A percentile compares a stretch with the other conserved stretches of the same genome.
These are phyloP conservation scores for Keqinozyma sinolaborantium DNA, from an alignment of 1,139 yeast species.

Conservation along the genomic window DNA sequence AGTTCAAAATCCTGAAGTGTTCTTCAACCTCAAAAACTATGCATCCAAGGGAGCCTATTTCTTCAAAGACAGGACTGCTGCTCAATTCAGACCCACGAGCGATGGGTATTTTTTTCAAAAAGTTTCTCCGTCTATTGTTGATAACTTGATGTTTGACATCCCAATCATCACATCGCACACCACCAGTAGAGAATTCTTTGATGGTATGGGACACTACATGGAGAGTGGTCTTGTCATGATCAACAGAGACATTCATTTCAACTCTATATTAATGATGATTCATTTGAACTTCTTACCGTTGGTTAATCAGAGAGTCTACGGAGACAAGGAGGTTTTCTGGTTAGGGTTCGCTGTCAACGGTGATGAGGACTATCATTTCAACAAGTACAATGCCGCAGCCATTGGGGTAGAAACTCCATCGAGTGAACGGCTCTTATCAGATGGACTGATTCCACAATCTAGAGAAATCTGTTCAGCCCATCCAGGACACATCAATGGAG, in stretches of 20 bases:
- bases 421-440: slow-evolving; percentile 14
- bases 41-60: slow-evolving; percentile 26
- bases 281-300: slow-evolving; percentile 26
- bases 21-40: slow-evolving; percentile 25
- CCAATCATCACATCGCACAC: slow-evolving; percentile 25
- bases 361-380: slow-evolving; percentile 29
- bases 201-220: slow-evolving; percentile 29
- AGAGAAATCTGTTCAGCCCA: slow-evolving; percentile 41
- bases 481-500: slow-evolving; percentile 39
- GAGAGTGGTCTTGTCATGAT: slow-evolving; percentile 31
- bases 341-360: slow-evolving; percentile 30
- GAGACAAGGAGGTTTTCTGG: slow-evolving; percentile 36
- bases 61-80: slow-evolving; percentile 28
- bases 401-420: slow-evolving; percentile 24
- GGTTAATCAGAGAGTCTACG: slow-evolving; percentile 21
- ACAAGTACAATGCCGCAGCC: slow-evolving; percentile 25
- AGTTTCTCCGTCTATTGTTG: slow-evolving; percentile 26
- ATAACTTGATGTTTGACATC: slow-evolving; percentile 26
- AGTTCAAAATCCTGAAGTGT: slow-evolving; percentile 25
- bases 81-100: slow-evolving; percentile 21
- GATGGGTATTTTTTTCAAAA: slow-evolving; percentile 23
- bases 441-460: slow-evolving; percentile 17
- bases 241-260: slow-evolving; percentile 25
- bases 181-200: slow-evolving; percentile 19
- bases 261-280: slow-evolving; percentile 23